Conservation (phyloP, 2,329 filamentous ascomycete genomes). For the Ampelomyces quisqualis region DNA sequence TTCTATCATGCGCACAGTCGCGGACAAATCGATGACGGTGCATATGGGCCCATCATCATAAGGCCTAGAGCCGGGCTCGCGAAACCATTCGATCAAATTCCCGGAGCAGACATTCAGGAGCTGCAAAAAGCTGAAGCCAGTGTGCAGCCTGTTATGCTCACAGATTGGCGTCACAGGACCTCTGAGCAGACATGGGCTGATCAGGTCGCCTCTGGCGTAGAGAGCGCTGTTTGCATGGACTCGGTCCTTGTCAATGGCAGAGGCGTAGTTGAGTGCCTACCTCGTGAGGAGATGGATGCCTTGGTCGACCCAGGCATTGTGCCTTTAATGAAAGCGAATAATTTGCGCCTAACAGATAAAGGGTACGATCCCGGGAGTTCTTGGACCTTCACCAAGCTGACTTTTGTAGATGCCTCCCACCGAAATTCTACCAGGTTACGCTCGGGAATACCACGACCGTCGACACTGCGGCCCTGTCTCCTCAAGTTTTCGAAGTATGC, state of each 20-base stretch:
- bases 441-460: constrained; percentile 7
- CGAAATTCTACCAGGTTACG: constrained; percentile 46
- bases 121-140: constrained; percentile 54
- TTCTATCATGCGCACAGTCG: constrained; percentile 63
- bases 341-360: constrained; percentile 44
- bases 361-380: constrained; percentile 29
- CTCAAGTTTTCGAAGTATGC: constrained; percentile 44
- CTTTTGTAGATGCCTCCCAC: constrained; percentile 43
- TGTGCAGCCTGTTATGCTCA: constrained; percentile 54
- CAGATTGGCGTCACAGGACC: constrained; percentile 59
- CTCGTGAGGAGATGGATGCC: constrained; percentile 47
- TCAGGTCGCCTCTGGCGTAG: constrained; percentile 49
- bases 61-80: constrained; percentile 35
- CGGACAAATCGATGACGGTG: constrained; percentile 61
- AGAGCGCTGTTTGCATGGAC: constrained; percentile 58
- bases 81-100: constrained; percentile 56
- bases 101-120: constrained; percentile 42
- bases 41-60: constrained; percentile 60
- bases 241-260: constrained; percentile 64
- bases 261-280: constrained; percentile 56
- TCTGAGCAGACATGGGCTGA: constrained; percentile 53
- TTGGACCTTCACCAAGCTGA: not conserved
- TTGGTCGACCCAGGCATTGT: constrained; percentile 38
- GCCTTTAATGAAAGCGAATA: constrained; percentile 33
- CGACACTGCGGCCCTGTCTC: constrained; percentile 14